Evolutionary conservation across 139 green algal genomes (phyloP), one percentile per base, ranked within the genome.

Genomic region (Chlamydomonas eustigma): DNA sequence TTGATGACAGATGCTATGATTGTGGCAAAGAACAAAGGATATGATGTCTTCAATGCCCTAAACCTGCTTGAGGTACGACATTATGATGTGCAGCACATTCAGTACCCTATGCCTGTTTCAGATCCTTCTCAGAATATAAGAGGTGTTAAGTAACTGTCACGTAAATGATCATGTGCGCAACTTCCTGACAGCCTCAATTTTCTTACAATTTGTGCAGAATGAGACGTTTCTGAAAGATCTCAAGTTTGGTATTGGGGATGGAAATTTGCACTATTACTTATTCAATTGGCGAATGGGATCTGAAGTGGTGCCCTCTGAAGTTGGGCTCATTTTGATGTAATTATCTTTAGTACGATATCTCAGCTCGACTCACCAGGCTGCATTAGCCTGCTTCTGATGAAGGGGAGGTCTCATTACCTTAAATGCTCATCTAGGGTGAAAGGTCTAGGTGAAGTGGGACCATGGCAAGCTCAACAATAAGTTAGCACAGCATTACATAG

Each of bases 171-270:
- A n/a, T n/a, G n/a, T n/a, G n/a, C n/a, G n/a, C n/a, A n/a, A 58
- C 44, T 58, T 58, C 44, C 44, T 58, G 44, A 58, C 44, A 28
- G 44, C 44, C 18, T 58, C 44, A 58, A 12, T 28, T 18, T 58
- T 63, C 22, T 24, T 63, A n/a, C n/a, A n/a, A n/a, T 35, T 28
- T 28, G 6, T n/a, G 64, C 76, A 90, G 86, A 89, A 96, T 69
- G 34, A 51, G 0, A 64, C 80, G 22, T 86, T 97, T 39, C 78
- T 97, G 18, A 90, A 91, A 51, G 89, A 95, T 22, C 91, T 99
- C 58, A 99, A 99, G 85, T 99, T 98, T 88, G 95, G 95, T 34
- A 93, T 95, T n/a, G 96, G 96, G 0, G 96, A 99, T 72, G 96
- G 96, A 50, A 82, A 91, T 70, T 86, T 99, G 80, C 88, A 96